Evolutionary conservation across 2,329 filamentous ascomycete genomes (phyloP).

Genomic region (Chalaropsis thielavioides): DNA sequence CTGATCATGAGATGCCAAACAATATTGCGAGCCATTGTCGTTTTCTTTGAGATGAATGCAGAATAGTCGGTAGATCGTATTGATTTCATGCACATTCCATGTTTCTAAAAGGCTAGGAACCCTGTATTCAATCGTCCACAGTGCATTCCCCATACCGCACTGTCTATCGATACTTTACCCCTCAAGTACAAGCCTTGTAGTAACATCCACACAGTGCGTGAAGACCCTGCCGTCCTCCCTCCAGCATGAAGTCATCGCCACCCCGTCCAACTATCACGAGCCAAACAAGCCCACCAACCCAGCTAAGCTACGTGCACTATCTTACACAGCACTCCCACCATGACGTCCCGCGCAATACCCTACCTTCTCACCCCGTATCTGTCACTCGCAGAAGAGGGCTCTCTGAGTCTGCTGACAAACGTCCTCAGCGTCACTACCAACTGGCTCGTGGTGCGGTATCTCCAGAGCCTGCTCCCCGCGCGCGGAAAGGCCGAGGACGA

Average conservation of each 20-base stretch:
- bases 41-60: no score
- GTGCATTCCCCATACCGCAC: background rate
- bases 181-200: background rate
- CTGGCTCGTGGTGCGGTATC: slow-evolving; percentile 47
- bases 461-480: slow-evolving; percentile 30
- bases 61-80: no score
- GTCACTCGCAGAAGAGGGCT: slow-evolving; percentile 39
- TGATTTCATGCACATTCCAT: no score
- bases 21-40: no score
- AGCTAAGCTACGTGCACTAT: background rate
- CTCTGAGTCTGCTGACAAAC: slow-evolving; percentile 52
- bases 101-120: no score
- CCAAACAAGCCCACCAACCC: background rate
- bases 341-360: slow-evolving; percentile 38
- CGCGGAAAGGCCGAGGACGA: slow-evolving; percentile 13
- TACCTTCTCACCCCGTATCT: slow-evolving; percentile 52
- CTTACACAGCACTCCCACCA: slow-evolving; percentile 19
- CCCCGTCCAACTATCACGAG: background rate
- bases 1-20: no score
- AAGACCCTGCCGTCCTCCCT: background rate
- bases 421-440: slow-evolving; percentile 50
- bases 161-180: background rate
- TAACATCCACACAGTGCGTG: slow-evolving; percentile 7
- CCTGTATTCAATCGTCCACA: no score
- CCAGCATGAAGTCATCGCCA: background rate